Base-by-base conservation (phyloP, 2,329 filamentous ascomycete genomes). In the Fusarium tjaetaba region DNA sequence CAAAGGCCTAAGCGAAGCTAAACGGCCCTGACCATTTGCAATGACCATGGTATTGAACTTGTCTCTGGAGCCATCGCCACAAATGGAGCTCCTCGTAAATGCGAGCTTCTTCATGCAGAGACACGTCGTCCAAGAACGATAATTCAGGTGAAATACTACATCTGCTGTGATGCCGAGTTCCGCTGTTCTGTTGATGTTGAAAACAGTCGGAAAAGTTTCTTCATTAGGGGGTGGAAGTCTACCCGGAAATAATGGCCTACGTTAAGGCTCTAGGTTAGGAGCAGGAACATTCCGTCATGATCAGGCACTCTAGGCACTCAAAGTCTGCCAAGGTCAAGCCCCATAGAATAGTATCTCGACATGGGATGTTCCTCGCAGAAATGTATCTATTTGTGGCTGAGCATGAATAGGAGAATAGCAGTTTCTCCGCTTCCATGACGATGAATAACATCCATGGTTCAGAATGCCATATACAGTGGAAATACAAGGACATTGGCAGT, bases 161-260 rank as follows among this genome's bases (percentile, higher is more conserved):
- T 69, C 32, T 56, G 8, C 24, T 70, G 30, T 43, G 51, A 43
- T 57, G 42, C 65, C 56, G 45, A 52, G 36, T 55, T 63, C 56
- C 64, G 55, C 51, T 28, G 9, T 45, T 38, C 32, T 32, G 8
- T 30, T 30, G 28, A n/a, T 32, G 46, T 32, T 32, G 28, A 9
- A 68, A 28, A n/a, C 36, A 32, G 34, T 41, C 64, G 36, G 38
- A 52, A 28, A n/a, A 39, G 22, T 34, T 38, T 46, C 65, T 48
- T 53, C 36, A 36, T 52, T 20, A 36, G 16, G 55, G 32, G 42
- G 15, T 15, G 45, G n/a, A 53, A 48, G 13, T 51, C 32, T 22
- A 48, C 24, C 66, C 43, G 42, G 41, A 63, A 38, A 63, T 56
- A 52, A 46, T 55, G 8, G 43, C 34, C 36, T 43, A 32, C 52